Evolutionary conservation across 169 alveolate genomes (phyloP), one percentile per base, ranked within the genome.

Genomic region (Theileria annulata): DNA sequence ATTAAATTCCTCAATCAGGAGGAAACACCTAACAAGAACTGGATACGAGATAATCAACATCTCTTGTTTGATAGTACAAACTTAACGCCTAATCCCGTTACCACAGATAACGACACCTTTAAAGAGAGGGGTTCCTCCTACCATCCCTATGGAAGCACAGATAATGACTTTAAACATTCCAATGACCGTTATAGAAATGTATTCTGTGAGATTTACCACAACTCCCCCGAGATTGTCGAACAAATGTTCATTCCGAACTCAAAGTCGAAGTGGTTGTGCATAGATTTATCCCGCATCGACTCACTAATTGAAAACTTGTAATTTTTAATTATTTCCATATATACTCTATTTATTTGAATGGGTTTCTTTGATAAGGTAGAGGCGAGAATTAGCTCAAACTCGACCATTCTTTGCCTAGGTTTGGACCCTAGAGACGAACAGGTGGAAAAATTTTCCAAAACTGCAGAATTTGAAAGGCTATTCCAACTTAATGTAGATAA

Each of bases 401-500:
- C 72, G 58, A 67, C 92, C 9, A 76, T 86, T 33, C 73, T 90
- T 59, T 90, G 94, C 77, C 71, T 90, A 73, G 94, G 94, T 3
- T 51, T 90, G 47, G 94, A 90, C 78, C 94, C 94, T 10, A 87
- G 90, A 72, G 90, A 75, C 63, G 84, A 75, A 48, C 87, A 78
- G 67, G 83, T 90, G 37, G 88, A 79, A 21, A 66, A 76, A 31
- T 90, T 90, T 75, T 77, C 86, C 48, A 73, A 60, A 23, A 84
- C 88, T 63, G 91, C 81, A 30, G 72, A 76, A 71, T 89, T 76
- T 62, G 70, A 75, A 51, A 62, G 48, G 25, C 60, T 78, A 67
- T 48, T 72, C 10, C 58, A 75, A 58, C 86, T 75, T 58, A 77
- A 79, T 48, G 75, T 62, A 35, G 60, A 71, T 49, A 15, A 60